These are phyloP conservation scores for Closterium sp. DNA, from an alignment of 139 green algal species.

Conservation along the genomic window DNA sequence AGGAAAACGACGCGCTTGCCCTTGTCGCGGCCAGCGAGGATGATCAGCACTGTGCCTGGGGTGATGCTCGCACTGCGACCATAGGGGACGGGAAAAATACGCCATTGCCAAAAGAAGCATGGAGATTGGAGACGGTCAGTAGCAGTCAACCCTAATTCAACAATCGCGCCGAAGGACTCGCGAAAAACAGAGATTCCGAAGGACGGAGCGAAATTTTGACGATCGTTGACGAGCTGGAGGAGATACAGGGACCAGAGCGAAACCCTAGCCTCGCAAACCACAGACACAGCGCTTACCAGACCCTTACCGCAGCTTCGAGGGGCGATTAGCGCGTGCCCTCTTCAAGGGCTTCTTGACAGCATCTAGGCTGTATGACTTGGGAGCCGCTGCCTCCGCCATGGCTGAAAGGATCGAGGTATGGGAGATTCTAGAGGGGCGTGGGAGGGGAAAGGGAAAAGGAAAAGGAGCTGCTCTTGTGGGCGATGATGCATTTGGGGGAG, in stretches of 20 bases:
- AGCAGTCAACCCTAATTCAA: not conserved
- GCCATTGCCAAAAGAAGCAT: no score
- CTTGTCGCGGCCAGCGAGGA: constrained; percentile 97
- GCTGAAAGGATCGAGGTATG: not conserved
- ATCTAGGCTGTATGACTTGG: constrained; percentile 92
- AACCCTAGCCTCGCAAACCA: not conserved
- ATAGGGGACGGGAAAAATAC: not conserved
- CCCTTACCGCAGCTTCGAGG: constrained; percentile 79
- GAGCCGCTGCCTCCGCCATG: not conserved
- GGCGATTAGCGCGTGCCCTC: constrained; percentile 61
- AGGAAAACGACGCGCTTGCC: constrained; percentile 97
- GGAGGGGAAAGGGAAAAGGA: not conserved
- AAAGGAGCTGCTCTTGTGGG: not conserved
- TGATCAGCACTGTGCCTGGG: constrained; percentile 94
- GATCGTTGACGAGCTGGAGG: not conserved
- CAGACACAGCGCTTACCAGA: not conserved
- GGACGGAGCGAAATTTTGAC: not conserved
- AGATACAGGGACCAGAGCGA: not conserved
- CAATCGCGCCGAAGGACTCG: not conserved
- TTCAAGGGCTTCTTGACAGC: constrained; percentile 81
- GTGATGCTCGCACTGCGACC: constrained; percentile 73
- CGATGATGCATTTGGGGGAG: not conserved
- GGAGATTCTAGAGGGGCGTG: not conserved
- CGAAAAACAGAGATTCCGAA: not conserved
- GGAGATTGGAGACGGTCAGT: not conserved